Percentiles rank a stretch among this genome's conserved stretches.
These are phyloP conservation scores for Casuarina glauca DNA, from an alignment of 306 rosid species.

Conservation along the genomic window DNA sequence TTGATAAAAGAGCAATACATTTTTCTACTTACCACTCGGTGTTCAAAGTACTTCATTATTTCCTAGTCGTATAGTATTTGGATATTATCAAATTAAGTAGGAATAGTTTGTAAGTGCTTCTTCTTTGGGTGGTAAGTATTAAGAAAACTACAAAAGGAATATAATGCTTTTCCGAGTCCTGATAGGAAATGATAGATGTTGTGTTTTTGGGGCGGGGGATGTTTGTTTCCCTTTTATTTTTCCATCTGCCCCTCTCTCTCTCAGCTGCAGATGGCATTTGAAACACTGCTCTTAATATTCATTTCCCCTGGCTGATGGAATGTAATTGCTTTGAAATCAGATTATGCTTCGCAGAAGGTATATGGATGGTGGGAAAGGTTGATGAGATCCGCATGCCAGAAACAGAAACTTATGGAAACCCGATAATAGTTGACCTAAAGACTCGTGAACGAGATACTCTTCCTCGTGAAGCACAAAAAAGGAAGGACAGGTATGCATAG, in stretches of 20 bases:
- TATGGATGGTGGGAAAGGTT: conserved; percentile 75
- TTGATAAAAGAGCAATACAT: not conserved
- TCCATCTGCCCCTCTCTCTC: not conserved
- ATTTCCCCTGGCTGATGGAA: conserved; percentile 7
- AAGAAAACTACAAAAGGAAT: not conserved
- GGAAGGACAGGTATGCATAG: conserved; percentile 75
- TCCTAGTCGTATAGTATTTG: not conserved
- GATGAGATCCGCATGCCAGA: conserved; percentile 79
- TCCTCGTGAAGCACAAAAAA: conserved; percentile 74
- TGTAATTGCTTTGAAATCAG: conserved; percentile 46
- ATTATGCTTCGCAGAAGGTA: conserved; percentile 56
- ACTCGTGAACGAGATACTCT: conserved; percentile 61
- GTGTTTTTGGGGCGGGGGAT: not conserved
- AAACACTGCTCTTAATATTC: conserved; percentile 16
- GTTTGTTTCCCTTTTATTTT: not conserved
- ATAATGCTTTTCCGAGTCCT: not conserved
- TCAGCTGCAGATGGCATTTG: not conserved
- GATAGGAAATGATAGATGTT: not conserved
- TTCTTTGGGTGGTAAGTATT: not conserved
- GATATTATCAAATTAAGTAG: not conserved
- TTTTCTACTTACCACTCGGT: not conserved
- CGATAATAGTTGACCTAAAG: conserved; percentile 71
- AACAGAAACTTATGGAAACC: conserved; percentile 40
- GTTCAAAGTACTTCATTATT: not conserved
- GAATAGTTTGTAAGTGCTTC: not conserved